Evolutionary conservation across 1,284 basidiomycete species (phyloP).

Genomic region (Bondarzewia mesenterica): DNA sequence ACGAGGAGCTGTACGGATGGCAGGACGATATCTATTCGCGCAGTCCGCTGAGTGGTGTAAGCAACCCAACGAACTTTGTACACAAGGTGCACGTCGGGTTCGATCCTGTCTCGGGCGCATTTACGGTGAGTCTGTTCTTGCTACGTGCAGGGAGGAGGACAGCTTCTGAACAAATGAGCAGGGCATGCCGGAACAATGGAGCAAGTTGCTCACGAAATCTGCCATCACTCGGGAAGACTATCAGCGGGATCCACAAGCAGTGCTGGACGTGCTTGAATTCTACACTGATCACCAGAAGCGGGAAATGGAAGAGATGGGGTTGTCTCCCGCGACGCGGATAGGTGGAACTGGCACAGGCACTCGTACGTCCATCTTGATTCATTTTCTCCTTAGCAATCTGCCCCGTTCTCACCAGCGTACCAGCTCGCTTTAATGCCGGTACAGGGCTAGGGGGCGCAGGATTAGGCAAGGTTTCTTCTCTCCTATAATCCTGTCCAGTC

Average conservation of each 20-base stretch:
- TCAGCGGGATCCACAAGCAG: slow-evolving; percentile 93
- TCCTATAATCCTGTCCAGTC: slow-evolving; percentile 27
- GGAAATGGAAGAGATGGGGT: slow-evolving; percentile 68
- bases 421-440: slow-evolving; percentile 77
- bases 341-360: slow-evolving; percentile 9
- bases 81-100: slow-evolving; percentile 99
- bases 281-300: slow-evolving; percentile 96
- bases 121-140: slow-evolving; percentile 56
- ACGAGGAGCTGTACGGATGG: slow-evolving; percentile 96
- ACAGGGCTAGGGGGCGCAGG: slow-evolving; percentile 71
- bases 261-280: slow-evolving; percentile 95
- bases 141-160: background rate
- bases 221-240: slow-evolving; percentile 98
- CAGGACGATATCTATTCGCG: slow-evolving; percentile 93
- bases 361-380: slow-evolving; percentile 17
- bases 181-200: slow-evolving; percentile 98
- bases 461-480: slow-evolving; percentile 38
- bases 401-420: slow-evolving; percentile 2
- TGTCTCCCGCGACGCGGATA: slow-evolving; percentile 14
- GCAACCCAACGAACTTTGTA: slow-evolving; percentile 93
- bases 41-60: slow-evolving; percentile 88
- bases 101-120: slow-evolving; percentile 88
- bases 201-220: slow-evolving; percentile 88
- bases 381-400: slow-evolving; percentile 11
- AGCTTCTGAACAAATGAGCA: slow-evolving; percentile 21